Conservation (phyloP, 768 basidiomycete species). For the Termitomyces sp. region DNA sequence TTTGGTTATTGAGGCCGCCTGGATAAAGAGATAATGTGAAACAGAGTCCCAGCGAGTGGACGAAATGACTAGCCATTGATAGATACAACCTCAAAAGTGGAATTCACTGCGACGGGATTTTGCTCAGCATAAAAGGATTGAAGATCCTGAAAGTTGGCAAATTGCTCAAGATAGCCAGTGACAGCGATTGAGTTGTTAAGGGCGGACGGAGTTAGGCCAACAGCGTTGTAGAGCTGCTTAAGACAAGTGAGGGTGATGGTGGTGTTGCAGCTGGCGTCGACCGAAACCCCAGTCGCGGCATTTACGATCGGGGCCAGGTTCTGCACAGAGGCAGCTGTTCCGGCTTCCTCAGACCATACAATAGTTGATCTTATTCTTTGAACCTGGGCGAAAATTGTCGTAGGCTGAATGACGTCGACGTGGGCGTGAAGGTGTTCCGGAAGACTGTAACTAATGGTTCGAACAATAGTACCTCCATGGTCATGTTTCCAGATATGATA, state of each 20-base stretch:
- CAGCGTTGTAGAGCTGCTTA: constrained; percentile 49
- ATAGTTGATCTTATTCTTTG: constrained; percentile 12
- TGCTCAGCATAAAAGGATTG: constrained; percentile 42
- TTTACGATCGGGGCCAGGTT: constrained; percentile 4
- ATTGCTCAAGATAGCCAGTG: constrained; percentile 47
- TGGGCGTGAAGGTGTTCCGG: constrained; percentile 52
- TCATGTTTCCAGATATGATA: constrained; percentile 59
- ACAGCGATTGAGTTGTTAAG: constrained; percentile 45
- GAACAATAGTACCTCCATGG: constrained; percentile 46
- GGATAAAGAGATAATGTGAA: not conserved
- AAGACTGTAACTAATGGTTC: constrained; percentile 64
- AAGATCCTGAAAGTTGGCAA: constrained; percentile 45
- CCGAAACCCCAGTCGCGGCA: constrained; percentile 6
- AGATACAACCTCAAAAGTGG: constrained; percentile 47
- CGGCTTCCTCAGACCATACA: constrained; percentile 17
- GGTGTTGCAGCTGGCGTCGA: constrained; percentile 43
- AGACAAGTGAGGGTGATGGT: constrained; percentile 50
- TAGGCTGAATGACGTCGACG: constrained; percentile 65
- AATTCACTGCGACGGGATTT: constrained; percentile 38
- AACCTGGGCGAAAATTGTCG: constrained; percentile 51
- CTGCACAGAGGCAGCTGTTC: constrained; percentile 8
- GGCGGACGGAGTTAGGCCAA: constrained; percentile 36
- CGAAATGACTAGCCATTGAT: constrained; percentile 37
- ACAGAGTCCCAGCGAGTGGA: not conserved
- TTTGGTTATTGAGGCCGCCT: constrained; percentile 61